phyloP scores from a whole-genome alignment of 805 yeast genomes.

The Scheffersomyces spartinae region DNA sequence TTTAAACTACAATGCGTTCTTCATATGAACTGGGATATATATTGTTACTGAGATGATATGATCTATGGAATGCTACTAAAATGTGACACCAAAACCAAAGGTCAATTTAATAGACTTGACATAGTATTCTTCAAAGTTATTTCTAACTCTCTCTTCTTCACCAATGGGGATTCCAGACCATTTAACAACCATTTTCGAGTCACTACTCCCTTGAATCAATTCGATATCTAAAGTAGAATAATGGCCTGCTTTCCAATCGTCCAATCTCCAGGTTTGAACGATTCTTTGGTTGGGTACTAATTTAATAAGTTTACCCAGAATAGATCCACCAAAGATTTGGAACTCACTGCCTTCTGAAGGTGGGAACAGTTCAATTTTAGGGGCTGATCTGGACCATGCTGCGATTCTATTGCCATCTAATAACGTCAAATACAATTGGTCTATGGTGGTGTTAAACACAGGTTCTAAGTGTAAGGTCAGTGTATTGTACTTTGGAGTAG shows the following conservation, averaged over 20 bases:
- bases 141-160: constrained; percentile 78
- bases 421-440: constrained; percentile 70
- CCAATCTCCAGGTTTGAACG: constrained; percentile 75
- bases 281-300: constrained; percentile 50
- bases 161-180: constrained; percentile 93
- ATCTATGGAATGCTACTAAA: constrained; percentile 1
- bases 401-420: constrained; percentile 66
- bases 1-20: too few relatives aligned
- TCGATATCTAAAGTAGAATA: constrained; percentile 56
- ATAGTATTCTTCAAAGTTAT: constrained; percentile 82
- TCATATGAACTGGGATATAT: too few relatives aligned
- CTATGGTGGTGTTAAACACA: constrained; percentile 77
- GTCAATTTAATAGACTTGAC: constrained; percentile 81
- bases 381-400: constrained; percentile 85
- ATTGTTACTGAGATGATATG: not conserved
- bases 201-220: constrained; percentile 71
- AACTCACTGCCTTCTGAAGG: constrained; percentile 51
- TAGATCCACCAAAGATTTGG: constrained; percentile 78
- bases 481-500: constrained; percentile 60
- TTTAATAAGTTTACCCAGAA: constrained; percentile 56
- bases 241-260: constrained; percentile 82
- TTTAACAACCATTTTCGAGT: constrained; percentile 66
- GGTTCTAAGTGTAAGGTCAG: constrained; percentile 69
- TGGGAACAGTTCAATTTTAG: constrained; percentile 35
- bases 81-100: constrained; percentile 79